Evolutionary conservation across 2,329 filamentous ascomycete genomes (phyloP).

Genomic region (Lithohypha guttulata): DNA sequence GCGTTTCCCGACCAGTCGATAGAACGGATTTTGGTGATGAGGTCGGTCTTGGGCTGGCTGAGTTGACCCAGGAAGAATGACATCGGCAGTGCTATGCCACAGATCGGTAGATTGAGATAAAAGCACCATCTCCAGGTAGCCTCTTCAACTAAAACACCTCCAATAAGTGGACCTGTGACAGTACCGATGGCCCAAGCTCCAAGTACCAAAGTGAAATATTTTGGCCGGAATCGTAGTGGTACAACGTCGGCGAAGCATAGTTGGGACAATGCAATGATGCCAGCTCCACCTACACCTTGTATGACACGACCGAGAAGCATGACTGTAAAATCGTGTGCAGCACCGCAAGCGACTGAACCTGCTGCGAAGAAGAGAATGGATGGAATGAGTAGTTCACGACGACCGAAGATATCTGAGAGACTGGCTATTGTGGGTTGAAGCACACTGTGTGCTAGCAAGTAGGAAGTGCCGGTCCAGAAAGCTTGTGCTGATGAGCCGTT

Average conservation of each 20-base stretch:
- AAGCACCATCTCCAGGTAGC: slow-evolving; percentile 48
- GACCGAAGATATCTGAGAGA: slow-evolving; percentile 34
- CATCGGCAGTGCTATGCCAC: slow-evolving; percentile 37
- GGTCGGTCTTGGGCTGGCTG: slow-evolving; percentile 35
- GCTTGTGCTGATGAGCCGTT: slow-evolving; percentile 42
- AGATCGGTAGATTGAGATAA: slow-evolving; percentile 52
- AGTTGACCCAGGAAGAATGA: slow-evolving; percentile 44
- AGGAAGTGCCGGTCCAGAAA: slow-evolving; percentile 55
- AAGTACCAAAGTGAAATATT: slow-evolving; percentile 30
- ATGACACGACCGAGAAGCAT: slow-evolving; percentile 33
- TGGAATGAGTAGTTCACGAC: slow-evolving; percentile 26
- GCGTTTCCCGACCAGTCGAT: slow-evolving; percentile 55
- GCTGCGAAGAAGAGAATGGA: slow-evolving; percentile 30
- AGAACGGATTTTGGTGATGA: slow-evolving; percentile 39
- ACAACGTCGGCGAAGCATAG: slow-evolving; percentile 41
- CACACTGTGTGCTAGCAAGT: slow-evolving; percentile 48
- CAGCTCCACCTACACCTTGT: slow-evolving; percentile 44
- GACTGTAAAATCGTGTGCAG: slow-evolving; percentile 29
- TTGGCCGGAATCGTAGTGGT: slow-evolving; percentile 35
- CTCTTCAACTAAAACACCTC: slow-evolving; percentile 16
- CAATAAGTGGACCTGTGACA: slow-evolving; percentile 15
- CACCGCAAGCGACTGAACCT: slow-evolving; percentile 30
- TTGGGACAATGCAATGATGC: slow-evolving; percentile 37
- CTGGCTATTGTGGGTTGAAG: slow-evolving; percentile 41
- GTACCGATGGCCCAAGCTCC: slow-evolving; percentile 34